phyloP scores from a whole-genome alignment of 2,329 filamentous ascomycete species.

The Aspergillus piperis region DNA sequence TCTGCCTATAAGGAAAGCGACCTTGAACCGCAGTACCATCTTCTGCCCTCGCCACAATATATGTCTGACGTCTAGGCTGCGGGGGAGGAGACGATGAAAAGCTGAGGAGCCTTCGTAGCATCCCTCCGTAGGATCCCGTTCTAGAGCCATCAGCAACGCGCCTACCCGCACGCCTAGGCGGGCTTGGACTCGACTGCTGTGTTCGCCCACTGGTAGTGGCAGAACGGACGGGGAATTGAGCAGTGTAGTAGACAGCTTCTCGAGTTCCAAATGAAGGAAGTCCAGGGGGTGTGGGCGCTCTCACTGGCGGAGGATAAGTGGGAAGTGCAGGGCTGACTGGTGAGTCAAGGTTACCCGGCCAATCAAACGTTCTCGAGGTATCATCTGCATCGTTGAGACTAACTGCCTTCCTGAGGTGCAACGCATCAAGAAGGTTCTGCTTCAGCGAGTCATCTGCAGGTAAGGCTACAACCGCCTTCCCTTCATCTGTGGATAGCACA shows the following conservation, averaged over 20 bases:
- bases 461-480: not conserved
- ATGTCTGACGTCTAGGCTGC: constrained; percentile 19
- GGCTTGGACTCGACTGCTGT: constrained; percentile 7
- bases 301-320: constrained; percentile 39
- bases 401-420: constrained; percentile 24
- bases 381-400: constrained; percentile 30
- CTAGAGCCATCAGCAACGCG: constrained; percentile 7
- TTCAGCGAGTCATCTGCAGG: not conserved
- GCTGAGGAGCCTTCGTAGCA: constrained; percentile 36
- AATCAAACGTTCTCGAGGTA: constrained; percentile 23
- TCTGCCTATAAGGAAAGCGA: constrained; percentile 42
- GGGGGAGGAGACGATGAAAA: constrained; percentile 20
- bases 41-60: constrained; percentile 38
- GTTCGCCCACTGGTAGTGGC: constrained; percentile 9
- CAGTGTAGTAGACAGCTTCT: constrained; percentile 40
- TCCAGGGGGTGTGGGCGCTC: constrained; percentile 46
- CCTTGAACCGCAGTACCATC: constrained; percentile 46
- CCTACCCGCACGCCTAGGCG: not conserved
- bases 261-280: constrained; percentile 46
- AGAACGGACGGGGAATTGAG: constrained; percentile 27
- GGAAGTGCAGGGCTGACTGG: constrained; percentile 37
- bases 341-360: constrained; percentile 26
- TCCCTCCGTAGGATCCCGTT: constrained; percentile 25
- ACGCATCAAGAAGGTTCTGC: not conserved
- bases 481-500: not conserved